Conservation (phyloP, 306 rosid species). For the Urtica urens region DNA sequence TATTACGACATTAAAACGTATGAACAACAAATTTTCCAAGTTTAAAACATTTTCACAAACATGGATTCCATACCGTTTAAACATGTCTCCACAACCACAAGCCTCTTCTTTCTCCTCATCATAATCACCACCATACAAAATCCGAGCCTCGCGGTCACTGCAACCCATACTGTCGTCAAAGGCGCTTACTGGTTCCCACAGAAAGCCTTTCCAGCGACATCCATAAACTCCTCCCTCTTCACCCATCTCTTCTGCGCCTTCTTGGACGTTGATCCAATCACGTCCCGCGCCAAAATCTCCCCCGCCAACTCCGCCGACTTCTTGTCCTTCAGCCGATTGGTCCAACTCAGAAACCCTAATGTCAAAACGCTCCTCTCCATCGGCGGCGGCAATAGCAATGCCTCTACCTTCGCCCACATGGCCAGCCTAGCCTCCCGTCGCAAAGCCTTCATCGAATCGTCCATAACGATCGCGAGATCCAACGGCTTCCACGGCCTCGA, state of each 20-base stretch:
- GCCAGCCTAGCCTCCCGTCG: conserved; percentile 24
- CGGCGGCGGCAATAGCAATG: conserved; percentile 55
- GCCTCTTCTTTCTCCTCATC: no score
- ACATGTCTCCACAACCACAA: no score
- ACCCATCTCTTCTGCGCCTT: conserved; percentile 72
- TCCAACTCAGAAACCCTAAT: conserved; percentile 25
- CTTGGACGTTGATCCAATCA: conserved; percentile 26
- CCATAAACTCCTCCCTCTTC: conserved; percentile 43
- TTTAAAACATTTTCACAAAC: no score
- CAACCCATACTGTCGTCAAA: no score
- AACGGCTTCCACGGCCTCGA: conserved; percentile 67
- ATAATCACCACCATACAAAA: no score
- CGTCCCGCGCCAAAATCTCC: conserved; percentile 32
- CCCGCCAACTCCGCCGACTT: conserved; percentile 18
- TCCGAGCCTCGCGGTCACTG: no score
- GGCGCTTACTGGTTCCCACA: conserved; percentile 71
- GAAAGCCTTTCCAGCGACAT: conserved; percentile 28
- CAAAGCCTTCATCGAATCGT: conserved; percentile 42
- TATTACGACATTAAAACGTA: no score
- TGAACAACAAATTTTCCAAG: no score
- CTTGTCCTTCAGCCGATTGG: conserved; percentile 28
- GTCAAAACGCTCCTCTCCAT: conserved; percentile 52
- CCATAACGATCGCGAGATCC: conserved; percentile 40
- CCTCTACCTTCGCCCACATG: conserved; percentile 40
- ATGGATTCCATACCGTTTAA: no score